phyloP scores from a whole-genome alignment of 352 stramenopile genomes.

The Phytophthora boehmeriae region DNA sequence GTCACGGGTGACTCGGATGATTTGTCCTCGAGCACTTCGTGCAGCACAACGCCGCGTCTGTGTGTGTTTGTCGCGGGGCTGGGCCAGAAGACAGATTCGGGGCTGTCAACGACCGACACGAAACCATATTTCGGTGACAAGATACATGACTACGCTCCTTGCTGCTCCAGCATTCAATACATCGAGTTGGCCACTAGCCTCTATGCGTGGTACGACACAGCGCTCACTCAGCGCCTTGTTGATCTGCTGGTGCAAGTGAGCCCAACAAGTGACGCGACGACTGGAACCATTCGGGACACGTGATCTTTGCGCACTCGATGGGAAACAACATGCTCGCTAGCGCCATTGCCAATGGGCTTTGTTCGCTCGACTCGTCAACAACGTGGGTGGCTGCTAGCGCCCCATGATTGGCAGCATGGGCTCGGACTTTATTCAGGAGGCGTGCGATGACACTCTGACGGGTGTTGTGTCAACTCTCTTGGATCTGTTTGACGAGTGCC shows the following conservation, averaged over 20 bases:
- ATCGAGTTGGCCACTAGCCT: constrained; percentile 46
- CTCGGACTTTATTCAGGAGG: constrained; percentile 37
- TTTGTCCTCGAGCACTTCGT: constrained; percentile 29
- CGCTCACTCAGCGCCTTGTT: constrained; percentile 38
- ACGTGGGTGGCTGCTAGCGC: constrained; percentile 37
- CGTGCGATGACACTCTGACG: constrained; percentile 31
- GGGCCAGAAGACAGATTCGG: constrained; percentile 31
- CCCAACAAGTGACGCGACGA: constrained; percentile 24
- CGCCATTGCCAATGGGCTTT: constrained; percentile 39
- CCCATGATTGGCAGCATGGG: constrained; percentile 40
- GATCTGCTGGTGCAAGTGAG: constrained; percentile 35
- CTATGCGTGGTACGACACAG: constrained; percentile 46
- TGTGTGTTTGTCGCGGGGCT: constrained; percentile 62
- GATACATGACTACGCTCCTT: constrained; percentile 51
- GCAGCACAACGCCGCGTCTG: constrained; percentile 34
- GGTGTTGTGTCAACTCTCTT: constrained; percentile 25
- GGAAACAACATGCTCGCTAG: constrained; percentile 51
- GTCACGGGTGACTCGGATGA: constrained; percentile 1
- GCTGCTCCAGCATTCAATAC: constrained; percentile 57
- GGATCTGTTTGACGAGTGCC: constrained; percentile 39
- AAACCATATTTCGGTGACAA: constrained; percentile 48
- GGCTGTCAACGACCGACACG: constrained; percentile 19
- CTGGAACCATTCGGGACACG: constrained; percentile 49
- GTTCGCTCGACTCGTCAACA: constrained; percentile 23
- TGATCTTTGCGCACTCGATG: constrained; percentile 61